Conservation (phyloP, 176 grass and related monocot genomes). For the Chloris gayana region DNA sequence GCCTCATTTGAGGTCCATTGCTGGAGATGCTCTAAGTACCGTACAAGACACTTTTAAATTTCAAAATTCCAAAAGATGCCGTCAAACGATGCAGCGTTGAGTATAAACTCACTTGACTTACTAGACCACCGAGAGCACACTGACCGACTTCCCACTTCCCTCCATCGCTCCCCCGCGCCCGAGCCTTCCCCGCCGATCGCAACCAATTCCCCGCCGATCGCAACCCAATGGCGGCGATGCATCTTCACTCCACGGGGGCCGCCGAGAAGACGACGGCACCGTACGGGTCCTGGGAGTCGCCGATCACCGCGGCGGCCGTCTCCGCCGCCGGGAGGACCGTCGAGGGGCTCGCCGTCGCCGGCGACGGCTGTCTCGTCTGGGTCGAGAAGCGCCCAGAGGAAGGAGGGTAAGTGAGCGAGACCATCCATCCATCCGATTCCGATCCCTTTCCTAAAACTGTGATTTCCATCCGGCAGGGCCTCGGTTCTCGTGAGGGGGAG, state of each 20-base stretch:
- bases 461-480: conserved; percentile 45
- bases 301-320: conserved; percentile 74
- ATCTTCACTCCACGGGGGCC: not conserved
- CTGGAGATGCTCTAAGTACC: too few relatives aligned
- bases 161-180: not conserved
- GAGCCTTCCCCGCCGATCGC: too few relatives aligned
- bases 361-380: conserved; percentile 79
- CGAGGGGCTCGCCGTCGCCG: conserved; percentile 67
- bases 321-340: conserved; percentile 60
- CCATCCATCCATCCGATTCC: not conserved
- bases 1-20: too few relatives aligned
- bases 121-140: too few relatives aligned
- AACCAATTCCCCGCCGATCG: conserved; percentile 34
- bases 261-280: conserved; percentile 52
- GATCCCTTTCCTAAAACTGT: not conserved
- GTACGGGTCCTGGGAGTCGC: conserved; percentile 90
- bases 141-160: not conserved
- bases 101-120: not conserved
- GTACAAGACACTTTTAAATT: too few relatives aligned
- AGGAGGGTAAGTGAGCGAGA: conserved; percentile 56
- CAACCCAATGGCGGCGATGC: conserved; percentile 30
- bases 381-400: conserved; percentile 79
- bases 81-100: not conserved
- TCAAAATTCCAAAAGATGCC: not conserved
- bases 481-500: conserved; percentile 70